Evolutionary conservation across 768 basidiomycete species (phyloP), one percentile per base, ranked within the genome.

Genomic region (Leccinum olivaceopallidum): DNA sequence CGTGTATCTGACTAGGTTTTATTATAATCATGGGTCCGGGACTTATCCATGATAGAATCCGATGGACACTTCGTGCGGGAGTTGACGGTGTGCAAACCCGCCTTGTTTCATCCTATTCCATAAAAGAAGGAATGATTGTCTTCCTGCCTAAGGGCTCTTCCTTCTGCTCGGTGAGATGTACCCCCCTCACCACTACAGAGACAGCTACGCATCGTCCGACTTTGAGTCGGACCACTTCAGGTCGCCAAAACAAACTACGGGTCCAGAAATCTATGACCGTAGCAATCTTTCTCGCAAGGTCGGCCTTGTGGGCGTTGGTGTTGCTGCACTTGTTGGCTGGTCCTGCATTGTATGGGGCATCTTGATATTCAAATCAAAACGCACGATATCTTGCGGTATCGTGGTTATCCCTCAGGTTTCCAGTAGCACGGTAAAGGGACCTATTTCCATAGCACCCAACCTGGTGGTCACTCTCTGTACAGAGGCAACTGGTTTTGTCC

Each of bases 261-360:
- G 70, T 4, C 63, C 65, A 53, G 67, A 72, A n/a, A 70, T 70
- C 39, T 74, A 71, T 44, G 67, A 74, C 51, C 67, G 67, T 34
- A 69, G 72, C 58, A 59, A 64, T 9, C 53, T 60, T 9, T 67
- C 69, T 18, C 71, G 74, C 54, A 61, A 24, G 39, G n/a, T 65
- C 3, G 62, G 65, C 57, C 66, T 74, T 53, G 56, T 64, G 14
- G 72, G 74, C 13, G 57, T 74, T 12, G 65, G 64, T 10, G 14
- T 68, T 14, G 57, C 74, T 22, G 51, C 64, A 6, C 6, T 71
- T 1, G 66, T 75, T 16, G 53, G 74, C 28, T 55, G 12, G 36
- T 20, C 53, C 52, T 75, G 74, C 61, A 66, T 72, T 8, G 39
- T 65, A 20, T 61, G 24, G 28, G 74, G 71, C 13, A 28, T 63